Base-by-base conservation (phyloP, 768 basidiomycete genomes). In the Sistotremastrum suecicum region DNA sequence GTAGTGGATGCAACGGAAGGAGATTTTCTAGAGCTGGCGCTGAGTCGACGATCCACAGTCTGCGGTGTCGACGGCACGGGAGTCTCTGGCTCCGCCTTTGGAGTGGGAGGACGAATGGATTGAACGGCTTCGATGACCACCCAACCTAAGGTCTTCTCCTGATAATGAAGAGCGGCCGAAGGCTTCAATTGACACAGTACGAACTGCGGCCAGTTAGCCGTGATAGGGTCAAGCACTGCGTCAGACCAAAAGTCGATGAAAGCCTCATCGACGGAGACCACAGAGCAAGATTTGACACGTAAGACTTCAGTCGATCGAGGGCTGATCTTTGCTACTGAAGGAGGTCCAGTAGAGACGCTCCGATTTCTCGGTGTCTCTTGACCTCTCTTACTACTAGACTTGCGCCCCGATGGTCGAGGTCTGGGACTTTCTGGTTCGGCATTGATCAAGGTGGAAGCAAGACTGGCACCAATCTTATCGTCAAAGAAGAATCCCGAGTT, bases 191-290 rank as follows among this genome's bases (percentile, higher is more conserved):
- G 78, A 58, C 80, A 82, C 9, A 87, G 57, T 37, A 81, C 71
- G 51, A 86, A 83, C 4, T 68, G 62, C 8, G 83, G 83, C 83
- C 79, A 85, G 38, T 63, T 59, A 1, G 67, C 58, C 0, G 80
- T 65, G 47, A 84, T 70, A 11, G 81, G 75, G 54, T 88, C 84
- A 10, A 78, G 63, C 33, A 86, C 56, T 2, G 82, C 72, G 54
- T 88, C 84, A 43, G 69, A 72, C 83, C 83, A 87, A 56, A 85
- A 85, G 58, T 88, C 84, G 45, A 86, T 62, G 58, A 88, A 87
- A 1, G 83, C 82, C 54, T 87, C 84, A 54, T 88, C 85, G 7
- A 88, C 55, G 49, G 76, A 70, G n/a, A 78, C 61, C 34, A 74
- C 51, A 9, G 67, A 61, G 7, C 20, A 20, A 20, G 20, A 20